Base-by-base conservation (phyloP, 169 alveolate genomes). In the Cryptosporidium canis region DNA sequence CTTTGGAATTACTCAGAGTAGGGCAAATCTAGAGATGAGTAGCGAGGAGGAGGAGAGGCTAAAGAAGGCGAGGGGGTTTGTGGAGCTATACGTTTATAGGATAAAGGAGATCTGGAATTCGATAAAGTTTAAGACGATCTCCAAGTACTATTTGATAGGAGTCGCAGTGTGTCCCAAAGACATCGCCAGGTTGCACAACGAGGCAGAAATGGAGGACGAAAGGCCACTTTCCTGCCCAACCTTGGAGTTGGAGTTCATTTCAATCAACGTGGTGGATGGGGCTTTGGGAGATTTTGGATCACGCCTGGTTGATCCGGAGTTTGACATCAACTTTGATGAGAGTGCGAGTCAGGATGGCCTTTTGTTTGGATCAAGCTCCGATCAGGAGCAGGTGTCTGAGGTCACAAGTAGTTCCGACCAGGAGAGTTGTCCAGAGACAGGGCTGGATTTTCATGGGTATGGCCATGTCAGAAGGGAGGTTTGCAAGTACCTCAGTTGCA, bases 41-140 rank as follows among this genome's bases (percentile, higher is more conserved):
- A 31, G 47, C 12, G 56, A 51, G 21, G 47, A 70, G 16, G 53
- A 55, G 24, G 31, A 37, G 31, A 35, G 12, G 18, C 53, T 70
- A 21, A 29, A 31, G n/a, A 66, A 43, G 37, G 61, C 41, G 21
- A 29, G 55, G 16, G 44, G 39, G 31, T 77, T 24, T 21, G 61
- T 77, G 16, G 72, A 77, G 11, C 35, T 77, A 41, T 77, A 56
- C 41, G 27, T 43, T 58, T 61, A n/a, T 2, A 55, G 43, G 18
- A 47, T 77, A 12, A 55, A 39, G 24, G 70, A 77, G 11, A 77
- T 77, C 24, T 77, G 87, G 87, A 29, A 77, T 77, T 33, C 71
- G 12, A 35, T 77, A 18, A 77, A 61, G 14, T 77, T 77, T 77
- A 77, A 61, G 24, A 61, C 39, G 55, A 77, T 77, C 18, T 33